phyloP scores from a whole-genome alignment of 2,329 filamentous ascomycete genomes.

The Fusarium annulatum region DNA sequence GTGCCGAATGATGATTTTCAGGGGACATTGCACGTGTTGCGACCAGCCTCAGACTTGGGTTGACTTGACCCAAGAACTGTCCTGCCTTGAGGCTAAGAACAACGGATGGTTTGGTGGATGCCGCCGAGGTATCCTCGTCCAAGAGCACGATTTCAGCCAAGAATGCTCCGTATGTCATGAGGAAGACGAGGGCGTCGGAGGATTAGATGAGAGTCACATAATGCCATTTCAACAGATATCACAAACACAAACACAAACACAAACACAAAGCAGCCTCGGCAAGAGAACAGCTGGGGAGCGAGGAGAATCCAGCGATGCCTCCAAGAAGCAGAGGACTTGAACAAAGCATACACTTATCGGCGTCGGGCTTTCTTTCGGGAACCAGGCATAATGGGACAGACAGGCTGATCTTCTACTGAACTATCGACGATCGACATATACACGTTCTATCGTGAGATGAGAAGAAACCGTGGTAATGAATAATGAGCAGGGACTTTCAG shows the following conservation, averaged over 20 bases:
- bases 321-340: slow-evolving; percentile 50
- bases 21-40: slow-evolving; percentile 58
- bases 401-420: neutral
- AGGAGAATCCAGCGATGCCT: slow-evolving; percentile 26
- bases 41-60: slow-evolving; percentile 55
- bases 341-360: neutral
- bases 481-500: neutral
- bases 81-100: slow-evolving; percentile 63
- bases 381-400: neutral
- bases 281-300: slow-evolving; percentile 39
- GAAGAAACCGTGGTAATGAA: neutral
- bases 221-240: slow-evolving; percentile 2
- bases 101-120: slow-evolving; percentile 58
- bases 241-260: neutral
- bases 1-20: slow-evolving; percentile 61
- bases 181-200: slow-evolving; percentile 56
- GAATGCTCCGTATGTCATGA: slow-evolving; percentile 59
- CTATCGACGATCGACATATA: too few species aligned
- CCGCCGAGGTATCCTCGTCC: slow-evolving; percentile 52
- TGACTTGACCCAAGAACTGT: slow-evolving; percentile 58
- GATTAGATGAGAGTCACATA: slow-evolving; percentile 49
- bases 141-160: slow-evolving; percentile 60
- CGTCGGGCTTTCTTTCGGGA: neutral
- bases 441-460: neutral
- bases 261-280: slow-evolving; percentile 12